Base-by-base conservation (phyloP, 2,329 filamentous ascomycete species). In the Trichoderma oligosporum region DNA sequence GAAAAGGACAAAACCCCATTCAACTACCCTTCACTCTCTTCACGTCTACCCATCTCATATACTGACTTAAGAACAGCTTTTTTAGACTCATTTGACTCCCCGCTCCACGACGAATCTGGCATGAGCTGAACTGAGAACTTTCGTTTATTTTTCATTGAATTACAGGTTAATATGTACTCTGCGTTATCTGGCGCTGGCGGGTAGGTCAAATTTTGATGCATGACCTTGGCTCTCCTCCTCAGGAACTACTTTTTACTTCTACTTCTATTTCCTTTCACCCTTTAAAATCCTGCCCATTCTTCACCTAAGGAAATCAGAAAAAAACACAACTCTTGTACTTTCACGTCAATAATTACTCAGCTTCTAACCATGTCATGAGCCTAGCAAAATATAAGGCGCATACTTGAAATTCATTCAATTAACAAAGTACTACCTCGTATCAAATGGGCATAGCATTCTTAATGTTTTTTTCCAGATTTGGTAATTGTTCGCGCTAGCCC, bases 31-130 rank as follows among this genome's bases (percentile, higher is more conserved):
- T 66, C 67, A 63, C 68, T 64, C 65, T 67, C 66, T 68, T 65
- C 64, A 66, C 68, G 65, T 64, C 62, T 62, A 65, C 67, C 66
- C 64, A 67, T 65, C 70, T 14, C 18, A 1, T 35, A 35, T 8
- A 4, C 52, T 25, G 58, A 47, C 29, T n/a, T 70, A 74, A 74
- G 64, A 69, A 71, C 72, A 68, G 73, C 76, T 72, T 88, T 80
- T 77, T 84, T 85, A 78, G 82, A 82, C 85, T 89, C 79, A 66
- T 85, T 85, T 66, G 76, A 75, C 73, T 83, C 84, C 74, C 70
- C 71, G 39, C 47, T 56, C 49, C 41, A 57, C 61, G 73, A 61
- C 71, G 75, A 74, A 71, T 75, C 73, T 42, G 67, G 54, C 29
- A 48, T 27, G 38, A 31, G 20, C 35, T 45, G 18, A 53, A 58